Evolutionary conservation across 2,329 filamentous ascomycete genomes (phyloP).

Genomic region (Didymella pinodella): DNA sequence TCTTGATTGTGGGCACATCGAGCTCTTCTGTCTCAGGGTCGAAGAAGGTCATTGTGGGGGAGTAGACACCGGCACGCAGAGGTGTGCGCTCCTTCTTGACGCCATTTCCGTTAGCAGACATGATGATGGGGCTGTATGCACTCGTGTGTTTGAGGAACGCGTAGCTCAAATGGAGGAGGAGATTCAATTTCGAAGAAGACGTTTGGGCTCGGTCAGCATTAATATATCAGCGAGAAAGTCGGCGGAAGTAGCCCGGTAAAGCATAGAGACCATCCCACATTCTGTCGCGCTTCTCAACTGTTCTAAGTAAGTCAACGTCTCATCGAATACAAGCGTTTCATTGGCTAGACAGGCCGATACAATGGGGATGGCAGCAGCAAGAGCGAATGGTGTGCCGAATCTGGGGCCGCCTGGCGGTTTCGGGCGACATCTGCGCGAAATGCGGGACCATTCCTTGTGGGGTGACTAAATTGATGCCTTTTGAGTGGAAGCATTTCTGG

Average conservation of each 20-base stretch:
- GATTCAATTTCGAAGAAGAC: slow-evolving; percentile 23
- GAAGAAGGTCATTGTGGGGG: slow-evolving; percentile 92
- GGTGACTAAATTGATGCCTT: slow-evolving; percentile 47
- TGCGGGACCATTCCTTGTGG: slow-evolving; percentile 43
- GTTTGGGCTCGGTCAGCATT: slow-evolving; percentile 47
- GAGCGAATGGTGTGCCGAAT: slow-evolving; percentile 36
- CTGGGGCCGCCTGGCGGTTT: slow-evolving; percentile 36
- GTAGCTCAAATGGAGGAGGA: slow-evolving; percentile 23
- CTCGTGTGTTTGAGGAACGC: slow-evolving; percentile 19
- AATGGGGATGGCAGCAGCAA: slow-evolving; percentile 33
- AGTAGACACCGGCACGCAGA: slow-evolving; percentile 83
- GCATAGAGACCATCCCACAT: slow-evolving; percentile 45
- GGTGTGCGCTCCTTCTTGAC: slow-evolving; percentile 57
- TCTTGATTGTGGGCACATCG: slow-evolving; percentile 80
- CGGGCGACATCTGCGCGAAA: slow-evolving; percentile 46
- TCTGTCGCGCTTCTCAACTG: slow-evolving; percentile 32
- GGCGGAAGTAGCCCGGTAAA: slow-evolving; percentile 44
- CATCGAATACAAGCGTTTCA: slow-evolving; percentile 32
- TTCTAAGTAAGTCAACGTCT: slow-evolving; percentile 33
- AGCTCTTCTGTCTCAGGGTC: slow-evolving; percentile 83
- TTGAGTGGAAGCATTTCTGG: slow-evolving; percentile 30
- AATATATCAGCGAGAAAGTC: slow-evolving; percentile 49
- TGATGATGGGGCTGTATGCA: slow-evolving; percentile 23
- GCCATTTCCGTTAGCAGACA: slow-evolving; percentile 50
- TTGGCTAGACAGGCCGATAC: slow-evolving; percentile 34